Evolutionary conservation across 306 rosid genomes (phyloP).

Genomic region (Cucumis hystrix): DNA sequence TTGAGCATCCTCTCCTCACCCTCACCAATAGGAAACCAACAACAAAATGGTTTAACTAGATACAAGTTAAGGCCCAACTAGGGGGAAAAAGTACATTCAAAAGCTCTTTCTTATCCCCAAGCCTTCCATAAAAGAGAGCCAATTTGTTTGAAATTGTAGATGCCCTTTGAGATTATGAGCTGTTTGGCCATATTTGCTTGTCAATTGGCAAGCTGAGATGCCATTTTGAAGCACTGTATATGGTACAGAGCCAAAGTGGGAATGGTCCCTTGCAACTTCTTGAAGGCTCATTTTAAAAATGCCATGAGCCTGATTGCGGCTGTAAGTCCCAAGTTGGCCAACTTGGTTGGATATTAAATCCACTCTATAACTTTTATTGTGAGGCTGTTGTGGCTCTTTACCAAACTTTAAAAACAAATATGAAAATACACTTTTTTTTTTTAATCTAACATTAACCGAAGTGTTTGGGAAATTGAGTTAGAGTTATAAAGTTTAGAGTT

Average conservation of each 20-base stretch:
- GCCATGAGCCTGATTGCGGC: not conserved
- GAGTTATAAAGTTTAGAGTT: too few relatives aligned
- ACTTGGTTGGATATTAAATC: not conserved
- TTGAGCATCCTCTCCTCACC: too few relatives aligned
- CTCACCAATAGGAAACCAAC: too few relatives aligned
- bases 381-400: not conserved
- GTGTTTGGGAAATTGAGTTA: too few relatives aligned
- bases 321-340: not conserved
- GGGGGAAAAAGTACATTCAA: not conserved
- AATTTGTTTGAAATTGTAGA: not conserved
- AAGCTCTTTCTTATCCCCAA: not conserved
- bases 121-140: not conserved
- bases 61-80: not conserved
- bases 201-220: not conserved
- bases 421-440: not conserved
- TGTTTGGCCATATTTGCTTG: constrained; percentile 2
- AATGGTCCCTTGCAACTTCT: not conserved
- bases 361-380: not conserved
- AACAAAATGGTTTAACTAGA: not conserved
- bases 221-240: not conserved
- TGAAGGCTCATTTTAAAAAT: not conserved
- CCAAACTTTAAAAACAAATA: not conserved
- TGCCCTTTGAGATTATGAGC: not conserved
- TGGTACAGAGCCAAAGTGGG: not conserved
- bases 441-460: too few relatives aligned